Conservation (phyloP, 441 rosid genomes). For the Aleurites moluccanus region DNA sequence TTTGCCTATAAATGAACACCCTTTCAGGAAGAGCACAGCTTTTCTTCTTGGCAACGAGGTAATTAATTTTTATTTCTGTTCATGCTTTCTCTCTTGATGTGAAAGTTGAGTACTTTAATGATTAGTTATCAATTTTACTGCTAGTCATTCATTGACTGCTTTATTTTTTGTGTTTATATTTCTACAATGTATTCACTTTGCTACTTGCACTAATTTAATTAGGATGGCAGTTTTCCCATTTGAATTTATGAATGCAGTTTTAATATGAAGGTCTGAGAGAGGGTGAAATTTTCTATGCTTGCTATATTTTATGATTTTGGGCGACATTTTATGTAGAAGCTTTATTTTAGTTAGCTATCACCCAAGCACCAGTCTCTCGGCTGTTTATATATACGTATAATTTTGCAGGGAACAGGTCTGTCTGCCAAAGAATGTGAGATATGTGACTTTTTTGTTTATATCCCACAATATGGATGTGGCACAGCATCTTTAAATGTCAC, state of each 20-base stretch:
- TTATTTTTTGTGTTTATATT: neutral
- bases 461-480: conserved; percentile 89
- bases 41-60: conserved; percentile 97
- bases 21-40: conserved; percentile 79
- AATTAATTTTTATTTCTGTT: neutral
- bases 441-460: conserved; percentile 85
- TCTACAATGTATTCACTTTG: neutral
- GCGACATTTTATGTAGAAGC: neutral
- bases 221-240: neutral
- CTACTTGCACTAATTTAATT: neutral
- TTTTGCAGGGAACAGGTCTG: conserved; percentile 76
- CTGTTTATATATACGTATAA: neutral
- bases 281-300: neutral
- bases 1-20: conserved; percentile 60
- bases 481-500: conserved; percentile 95
- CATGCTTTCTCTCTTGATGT: neutral
- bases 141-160: neutral
- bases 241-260: neutral
- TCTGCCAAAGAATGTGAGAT: conserved; percentile 88
- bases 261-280: neutral
- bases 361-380: neutral
- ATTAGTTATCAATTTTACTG: neutral
- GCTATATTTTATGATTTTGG: neutral
- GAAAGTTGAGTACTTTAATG: neutral
- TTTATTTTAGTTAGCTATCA: neutral